Evolutionary conservation across 202 grass and related monocot species (phyloP).

Genomic region (Panicum hallii): DNA sequence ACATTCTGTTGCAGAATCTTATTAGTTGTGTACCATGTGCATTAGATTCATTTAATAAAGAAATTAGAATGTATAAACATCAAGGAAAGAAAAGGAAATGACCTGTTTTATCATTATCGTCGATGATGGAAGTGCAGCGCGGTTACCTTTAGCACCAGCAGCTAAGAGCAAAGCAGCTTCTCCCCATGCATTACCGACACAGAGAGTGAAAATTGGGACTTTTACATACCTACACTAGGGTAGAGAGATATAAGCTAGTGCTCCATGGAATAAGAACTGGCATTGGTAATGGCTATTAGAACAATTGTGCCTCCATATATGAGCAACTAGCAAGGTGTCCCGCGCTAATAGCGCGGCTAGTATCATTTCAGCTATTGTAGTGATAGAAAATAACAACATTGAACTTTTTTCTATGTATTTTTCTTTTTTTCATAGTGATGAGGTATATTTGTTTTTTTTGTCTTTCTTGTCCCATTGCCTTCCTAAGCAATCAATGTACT

Average conservation of each 20-base stretch:
- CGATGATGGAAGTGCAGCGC: constrained; percentile 88
- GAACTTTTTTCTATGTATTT: no score
- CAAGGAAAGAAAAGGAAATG: constrained; percentile 42
- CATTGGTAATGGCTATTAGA: constrained; percentile 21
- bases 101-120: constrained; percentile 99
- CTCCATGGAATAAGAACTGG: neutral
- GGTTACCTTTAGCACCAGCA: constrained; percentile 85
- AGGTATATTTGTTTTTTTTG: no score
- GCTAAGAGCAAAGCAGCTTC: constrained; percentile 94
- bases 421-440: no score
- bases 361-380: no score
- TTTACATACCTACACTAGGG: constrained; percentile 63
- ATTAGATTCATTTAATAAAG: constrained; percentile 27
- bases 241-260: constrained; percentile 28
- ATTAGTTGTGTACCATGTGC: neutral
- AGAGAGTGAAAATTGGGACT: constrained; percentile 92
- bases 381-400: no score
- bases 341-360: no score
- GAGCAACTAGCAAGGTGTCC: no score
- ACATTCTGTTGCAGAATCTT: neutral
- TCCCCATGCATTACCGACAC: constrained; percentile 95
- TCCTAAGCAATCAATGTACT: no score
- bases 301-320: neutral
- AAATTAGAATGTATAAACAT: constrained; percentile 34
- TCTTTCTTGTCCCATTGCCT: no score